Conservation (phyloP, 2,329 filamentous ascomycete species). For the Neoscytalidium dimidiatum region DNA sequence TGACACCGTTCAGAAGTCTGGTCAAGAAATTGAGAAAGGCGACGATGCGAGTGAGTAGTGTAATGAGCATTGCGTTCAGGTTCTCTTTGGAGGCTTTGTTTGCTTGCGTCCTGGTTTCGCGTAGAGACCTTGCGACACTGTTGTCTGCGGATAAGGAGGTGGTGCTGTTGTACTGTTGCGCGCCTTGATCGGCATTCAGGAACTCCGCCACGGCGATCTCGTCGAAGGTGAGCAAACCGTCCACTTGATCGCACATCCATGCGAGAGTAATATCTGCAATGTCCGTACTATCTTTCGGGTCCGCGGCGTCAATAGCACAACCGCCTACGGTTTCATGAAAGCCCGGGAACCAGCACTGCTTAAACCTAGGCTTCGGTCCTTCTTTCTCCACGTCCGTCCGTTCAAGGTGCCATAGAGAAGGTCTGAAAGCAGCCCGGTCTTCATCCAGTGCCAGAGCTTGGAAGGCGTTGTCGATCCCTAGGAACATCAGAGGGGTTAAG, state of each 20-base stretch:
- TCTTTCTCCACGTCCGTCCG: neutral
- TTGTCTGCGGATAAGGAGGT: neutral
- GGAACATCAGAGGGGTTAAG: neutral
- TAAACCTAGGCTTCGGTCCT: conserved; percentile 28
- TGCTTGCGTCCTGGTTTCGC: too few relatives aligned
- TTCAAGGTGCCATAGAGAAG: conserved; percentile 54
- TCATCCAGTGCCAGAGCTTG: conserved; percentile 60
- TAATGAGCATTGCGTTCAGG: neutral
- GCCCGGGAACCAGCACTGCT: conserved; percentile 60
- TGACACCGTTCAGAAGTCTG: neutral
- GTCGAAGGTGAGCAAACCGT: conserved; percentile 11
- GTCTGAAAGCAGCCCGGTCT: conserved; percentile 51
- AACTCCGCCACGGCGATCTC: neutral
- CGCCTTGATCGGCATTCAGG: neutral
- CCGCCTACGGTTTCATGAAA: conserved; percentile 56
- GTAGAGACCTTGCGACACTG: too few relatives aligned
- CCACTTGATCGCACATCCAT: conserved; percentile 40
- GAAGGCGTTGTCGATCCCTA: conserved; percentile 53
- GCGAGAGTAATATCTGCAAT: conserved; percentile 42
- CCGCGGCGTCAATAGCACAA: conserved; percentile 34
- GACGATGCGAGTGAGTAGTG: neutral
- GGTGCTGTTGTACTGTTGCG: neutral
- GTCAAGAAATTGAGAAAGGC: neutral
- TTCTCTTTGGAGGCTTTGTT: neutral
- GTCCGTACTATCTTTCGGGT: conserved; percentile 19